Percentiles rank a stretch among this genome's conserved stretches.
These are phyloP conservation scores for Calocybe gangraenosa DNA, from an alignment of 768 basidiomycete genomes.

Conservation along the genomic window DNA sequence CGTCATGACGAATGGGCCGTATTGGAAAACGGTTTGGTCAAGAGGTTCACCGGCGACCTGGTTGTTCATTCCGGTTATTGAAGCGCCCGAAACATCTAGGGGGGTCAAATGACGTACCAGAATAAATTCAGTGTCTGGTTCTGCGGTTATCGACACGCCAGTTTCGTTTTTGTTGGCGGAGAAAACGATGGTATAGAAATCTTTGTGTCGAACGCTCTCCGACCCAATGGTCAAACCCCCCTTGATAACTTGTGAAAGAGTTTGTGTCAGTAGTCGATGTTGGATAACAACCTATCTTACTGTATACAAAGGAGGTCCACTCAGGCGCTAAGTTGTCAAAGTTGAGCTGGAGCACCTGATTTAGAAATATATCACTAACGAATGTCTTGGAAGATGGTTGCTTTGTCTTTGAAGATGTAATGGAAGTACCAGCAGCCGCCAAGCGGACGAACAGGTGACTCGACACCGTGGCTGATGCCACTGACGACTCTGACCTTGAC, in stretches of 20 bases:
- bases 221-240: slow-evolving; percentile 62
- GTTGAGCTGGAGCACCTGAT: neutral
- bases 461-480: slow-evolving; percentile 80
- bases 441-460: slow-evolving; percentile 84
- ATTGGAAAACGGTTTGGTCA: slow-evolving; percentile 83
- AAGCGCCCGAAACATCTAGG: slow-evolving; percentile 1
- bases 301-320: slow-evolving; percentile 89
- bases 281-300: slow-evolving; percentile 34
- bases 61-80: neutral
- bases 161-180: slow-evolving; percentile 54
- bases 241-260: slow-evolving; percentile 47
- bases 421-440: slow-evolving; percentile 97
- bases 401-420: slow-evolving; percentile 58
- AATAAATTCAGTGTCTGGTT: slow-evolving; percentile 67
- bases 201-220: slow-evolving; percentile 37
- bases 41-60: slow-evolving; percentile 86
- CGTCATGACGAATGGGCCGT: slow-evolving; percentile 88
- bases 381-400: slow-evolving; percentile 75
- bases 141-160: slow-evolving; percentile 64
- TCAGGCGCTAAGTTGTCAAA: slow-evolving; percentile 47
- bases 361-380: slow-evolving; percentile 43
- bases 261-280: slow-evolving; percentile 1
- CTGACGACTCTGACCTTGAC: slow-evolving; percentile 81
- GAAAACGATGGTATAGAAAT: slow-evolving; percentile 83
- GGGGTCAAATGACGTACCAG: slow-evolving; percentile 43